These are phyloP conservation scores for Taphrina confusa DNA, from an alignment of 1,139 yeast genomes.

Conservation along the genomic window DNA sequence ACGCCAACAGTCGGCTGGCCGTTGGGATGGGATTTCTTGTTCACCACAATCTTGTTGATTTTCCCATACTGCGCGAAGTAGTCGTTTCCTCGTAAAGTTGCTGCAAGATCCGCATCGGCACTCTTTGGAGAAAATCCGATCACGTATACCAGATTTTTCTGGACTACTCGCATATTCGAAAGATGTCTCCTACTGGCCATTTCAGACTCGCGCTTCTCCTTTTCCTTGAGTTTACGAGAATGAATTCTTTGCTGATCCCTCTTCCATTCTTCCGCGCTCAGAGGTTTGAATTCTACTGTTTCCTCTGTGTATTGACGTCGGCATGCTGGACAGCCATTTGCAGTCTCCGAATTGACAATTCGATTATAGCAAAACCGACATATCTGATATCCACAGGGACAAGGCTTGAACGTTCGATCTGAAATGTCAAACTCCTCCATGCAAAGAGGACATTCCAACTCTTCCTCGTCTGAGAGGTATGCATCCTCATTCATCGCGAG, in stretches of 20 bases:
- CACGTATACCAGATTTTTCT: slow-evolving; percentile 93
- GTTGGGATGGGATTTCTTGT: slow-evolving; percentile 57
- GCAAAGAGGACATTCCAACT: slow-evolving; percentile 65
- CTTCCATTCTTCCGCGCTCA: slow-evolving; percentile 80
- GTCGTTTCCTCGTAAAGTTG: slow-evolving; percentile 81
- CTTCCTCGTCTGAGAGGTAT: slow-evolving; percentile 39
- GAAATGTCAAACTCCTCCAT: slow-evolving; percentile 97
- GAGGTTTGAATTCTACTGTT: slow-evolving; percentile 78
- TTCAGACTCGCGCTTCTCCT: slow-evolving; percentile 89
- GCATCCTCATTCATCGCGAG: slow-evolving; percentile 35
- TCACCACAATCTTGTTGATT: slow-evolving; percentile 89
- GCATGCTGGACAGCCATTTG: slow-evolving; percentile 98
- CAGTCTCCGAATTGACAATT: slow-evolving; percentile 69
- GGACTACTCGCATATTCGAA: slow-evolving; percentile 96
- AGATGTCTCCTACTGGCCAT: slow-evolving; percentile 83
- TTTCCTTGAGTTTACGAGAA: slow-evolving; percentile 80
- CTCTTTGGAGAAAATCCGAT: slow-evolving; percentile 93
- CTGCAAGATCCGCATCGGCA: slow-evolving; percentile 83
- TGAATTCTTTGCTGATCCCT: slow-evolving; percentile 65
- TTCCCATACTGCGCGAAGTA: slow-evolving; percentile 98
- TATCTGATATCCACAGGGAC: slow-evolving; percentile 95
- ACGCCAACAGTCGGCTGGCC: slow-evolving; percentile 85
- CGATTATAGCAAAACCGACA: slow-evolving; percentile 98
- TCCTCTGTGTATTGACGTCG: slow-evolving; percentile 92
- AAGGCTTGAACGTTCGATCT: slow-evolving; percentile 94